Conservation (phyloP, 1,139 yeast genomes). For the Yamadazyma conglobata region DNA sequence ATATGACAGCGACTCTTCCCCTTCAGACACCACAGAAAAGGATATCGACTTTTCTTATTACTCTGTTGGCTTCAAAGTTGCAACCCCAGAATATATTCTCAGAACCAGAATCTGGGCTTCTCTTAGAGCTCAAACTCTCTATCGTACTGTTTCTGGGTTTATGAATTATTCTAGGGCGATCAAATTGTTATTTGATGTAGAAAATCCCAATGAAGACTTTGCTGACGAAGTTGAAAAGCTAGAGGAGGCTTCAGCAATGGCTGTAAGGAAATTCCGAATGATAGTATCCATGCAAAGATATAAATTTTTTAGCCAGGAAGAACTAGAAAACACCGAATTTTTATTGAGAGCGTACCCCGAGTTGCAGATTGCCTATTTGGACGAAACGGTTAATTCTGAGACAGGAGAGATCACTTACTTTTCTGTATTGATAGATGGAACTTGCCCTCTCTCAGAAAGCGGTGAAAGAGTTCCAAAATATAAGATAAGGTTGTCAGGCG, state of each 20-base stretch:
- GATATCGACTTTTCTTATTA: slow-evolving; percentile 39
- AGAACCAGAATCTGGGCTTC: slow-evolving; percentile 60
- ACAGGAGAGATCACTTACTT: slow-evolving; percentile 26
- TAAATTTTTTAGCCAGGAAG: slow-evolving; percentile 32
- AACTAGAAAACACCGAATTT: slow-evolving; percentile 34
- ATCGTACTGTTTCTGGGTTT: slow-evolving; percentile 53
- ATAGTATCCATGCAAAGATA: slow-evolving; percentile 44
- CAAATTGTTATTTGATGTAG: slow-evolving; percentile 46
- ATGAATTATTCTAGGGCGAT: slow-evolving; percentile 56
- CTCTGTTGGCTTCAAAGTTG: slow-evolving; percentile 51
- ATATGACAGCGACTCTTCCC: slow-evolving; percentile 28
- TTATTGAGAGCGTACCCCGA: slow-evolving; percentile 43
- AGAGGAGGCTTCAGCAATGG: slow-evolving; percentile 36
- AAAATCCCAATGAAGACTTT: slow-evolving; percentile 24
- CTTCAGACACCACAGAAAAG: slow-evolving; percentile 13
- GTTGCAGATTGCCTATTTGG: slow-evolving; percentile 42
- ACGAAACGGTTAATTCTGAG: slow-evolving; percentile 27
- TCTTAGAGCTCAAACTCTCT: slow-evolving; percentile 51
- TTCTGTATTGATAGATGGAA: slow-evolving; percentile 43
- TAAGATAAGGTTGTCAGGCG: slow-evolving; percentile 46
- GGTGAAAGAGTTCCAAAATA: slow-evolving; percentile 42
- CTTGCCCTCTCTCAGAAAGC: slow-evolving; percentile 34
- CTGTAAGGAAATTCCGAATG: slow-evolving; percentile 47
- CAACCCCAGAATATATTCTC: slow-evolving; percentile 50
- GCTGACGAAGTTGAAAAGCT: slow-evolving; percentile 25